Percentiles rank a stretch among this genome's conserved stretches.
phyloP scores from a whole-genome alignment of 805 yeast genomes.

The Starmerella khaoyaiensis region DNA sequence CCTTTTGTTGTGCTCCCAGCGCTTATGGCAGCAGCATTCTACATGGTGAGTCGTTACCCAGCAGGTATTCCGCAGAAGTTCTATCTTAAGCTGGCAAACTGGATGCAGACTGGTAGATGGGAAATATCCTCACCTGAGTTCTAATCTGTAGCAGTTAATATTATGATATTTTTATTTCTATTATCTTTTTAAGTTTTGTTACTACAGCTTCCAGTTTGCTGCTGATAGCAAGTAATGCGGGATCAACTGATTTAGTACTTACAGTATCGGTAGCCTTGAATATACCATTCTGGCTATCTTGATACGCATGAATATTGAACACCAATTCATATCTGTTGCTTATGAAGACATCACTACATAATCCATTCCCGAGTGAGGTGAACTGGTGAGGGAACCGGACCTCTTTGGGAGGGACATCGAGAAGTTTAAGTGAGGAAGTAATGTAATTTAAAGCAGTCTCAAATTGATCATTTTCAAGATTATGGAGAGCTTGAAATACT shows the following conservation, averaged over 20 bases:
- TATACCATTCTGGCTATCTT: constrained; percentile 4
- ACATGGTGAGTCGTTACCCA: constrained; percentile 17
- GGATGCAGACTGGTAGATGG: constrained; percentile 25
- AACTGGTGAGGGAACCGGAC: constrained; percentile 10
- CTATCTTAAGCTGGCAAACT: constrained; percentile 25
- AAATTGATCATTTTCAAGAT: constrained; percentile 1
- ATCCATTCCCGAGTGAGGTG: constrained; percentile 4
- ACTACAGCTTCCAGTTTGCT: constrained; percentile 3
- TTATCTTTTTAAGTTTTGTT: not conserved
- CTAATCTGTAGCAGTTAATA: not conserved
- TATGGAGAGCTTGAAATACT: constrained; percentile 2
- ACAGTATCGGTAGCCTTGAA: constrained; percentile 13
- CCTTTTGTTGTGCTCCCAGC: constrained; percentile 27
- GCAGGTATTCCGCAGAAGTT: constrained; percentile 18
- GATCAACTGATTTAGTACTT: constrained; percentile 13
- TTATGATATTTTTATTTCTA: not conserved
- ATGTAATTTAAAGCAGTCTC: not conserved
- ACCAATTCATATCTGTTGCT: constrained; percentile 11
- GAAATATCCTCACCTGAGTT: too few species aligned
- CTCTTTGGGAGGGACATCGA: constrained; percentile 5
- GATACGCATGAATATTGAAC: constrained; percentile 14
- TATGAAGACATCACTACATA: constrained; percentile 12
- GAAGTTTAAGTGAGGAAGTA: not conserved
- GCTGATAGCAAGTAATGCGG: constrained; percentile 9
- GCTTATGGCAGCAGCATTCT: constrained; percentile 22